A percentile compares a stretch with the other conserved stretches of the same genome.
These are phyloP conservation scores for Aspergillus cavernicola DNA, from an alignment of 495 filamentous ascomycete species.

Conservation along the genomic window DNA sequence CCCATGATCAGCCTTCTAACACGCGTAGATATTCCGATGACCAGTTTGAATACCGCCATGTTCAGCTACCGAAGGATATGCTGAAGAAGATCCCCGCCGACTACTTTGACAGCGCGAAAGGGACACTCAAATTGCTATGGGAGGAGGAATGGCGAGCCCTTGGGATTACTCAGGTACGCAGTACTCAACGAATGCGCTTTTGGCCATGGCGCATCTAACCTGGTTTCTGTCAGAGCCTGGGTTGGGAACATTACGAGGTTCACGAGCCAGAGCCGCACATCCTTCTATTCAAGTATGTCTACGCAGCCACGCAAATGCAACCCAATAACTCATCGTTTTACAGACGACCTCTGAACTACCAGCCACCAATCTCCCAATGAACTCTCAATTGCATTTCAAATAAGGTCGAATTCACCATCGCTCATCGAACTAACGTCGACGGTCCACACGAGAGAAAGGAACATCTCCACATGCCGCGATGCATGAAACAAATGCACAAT, in stretches of 20 bases:
- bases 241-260: constrained; percentile 99
- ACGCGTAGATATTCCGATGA: constrained; percentile 72
- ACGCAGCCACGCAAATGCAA: background rate
- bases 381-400: background rate
- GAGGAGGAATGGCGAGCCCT: constrained; percentile 97
- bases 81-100: constrained; percentile 93
- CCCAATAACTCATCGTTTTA: background rate
- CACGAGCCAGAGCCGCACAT: constrained; percentile 99
- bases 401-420: background rate
- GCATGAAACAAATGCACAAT: constrained; percentile 6
- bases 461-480: background rate
- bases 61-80: constrained; percentile 96
- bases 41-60: constrained; percentile 91
- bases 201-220: constrained; percentile 9
- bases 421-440: background rate
- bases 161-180: constrained; percentile 86
- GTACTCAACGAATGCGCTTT: constrained; percentile 18
- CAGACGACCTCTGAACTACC: constrained; percentile 84
- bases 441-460: background rate
- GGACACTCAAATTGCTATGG: constrained; percentile 93
- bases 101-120: constrained; percentile 86
- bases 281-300: constrained; percentile 88
- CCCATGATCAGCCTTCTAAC: background rate
- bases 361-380: constrained; percentile 57
- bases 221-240: constrained; percentile 65